Base-by-base conservation (phyloP, 768 basidiomycete species). In the Omphalotus guepiniiformis region DNA sequence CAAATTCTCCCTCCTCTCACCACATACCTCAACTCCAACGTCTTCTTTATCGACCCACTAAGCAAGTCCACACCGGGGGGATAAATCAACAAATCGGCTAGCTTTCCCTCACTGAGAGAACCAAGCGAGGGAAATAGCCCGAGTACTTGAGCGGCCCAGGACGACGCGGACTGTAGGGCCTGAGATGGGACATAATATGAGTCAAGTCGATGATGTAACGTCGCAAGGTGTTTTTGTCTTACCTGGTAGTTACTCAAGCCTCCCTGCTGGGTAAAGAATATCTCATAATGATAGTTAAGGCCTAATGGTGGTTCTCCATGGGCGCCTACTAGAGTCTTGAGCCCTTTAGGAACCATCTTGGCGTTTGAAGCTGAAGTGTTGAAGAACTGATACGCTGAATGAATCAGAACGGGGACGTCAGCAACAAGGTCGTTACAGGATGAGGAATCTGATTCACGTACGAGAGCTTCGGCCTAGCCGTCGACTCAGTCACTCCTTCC, bases 281-380 rank as follows among this genome's bases (percentile, higher is more conserved):
- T 83, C 56, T 88, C 86, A 16, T 79, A 76, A 50, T 88, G 86
- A 54, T 88, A 89, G 65, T 84, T 85, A n/a, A 82, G 57, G 1
- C 86, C 86, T 9, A 85, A 61, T 0, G 86, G 85, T 2, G 78
- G 75, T 59, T 87, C 82, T 15, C 86, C 86, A 56, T 88, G 86
- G 0, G 85, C 85, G 19, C 85, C 86, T 49, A 88, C 82, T 54
- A 84, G 79, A 2, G 80, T 71, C 21, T 71, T 67, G 13, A 86
- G 61, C 11, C 85, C 85, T 47, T 72, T 76, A 23, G 73, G 63
- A 16, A 86, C 79, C 83, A 88, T 83, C 56, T 80, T 78, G 0
- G 83, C 80, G 8, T 82, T 72, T 2, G 85, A 85, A 9, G 63
- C 66, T 5, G 85, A 87, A 3, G 81, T 83, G 54, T 88, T 88